A percentile compares a stretch with the other conserved stretches of the same genome.
phyloP scores from a whole-genome alignment of 2,329 filamentous ascomycete species.

The Ophiognomonia clavigignenti-juglandacearum region DNA sequence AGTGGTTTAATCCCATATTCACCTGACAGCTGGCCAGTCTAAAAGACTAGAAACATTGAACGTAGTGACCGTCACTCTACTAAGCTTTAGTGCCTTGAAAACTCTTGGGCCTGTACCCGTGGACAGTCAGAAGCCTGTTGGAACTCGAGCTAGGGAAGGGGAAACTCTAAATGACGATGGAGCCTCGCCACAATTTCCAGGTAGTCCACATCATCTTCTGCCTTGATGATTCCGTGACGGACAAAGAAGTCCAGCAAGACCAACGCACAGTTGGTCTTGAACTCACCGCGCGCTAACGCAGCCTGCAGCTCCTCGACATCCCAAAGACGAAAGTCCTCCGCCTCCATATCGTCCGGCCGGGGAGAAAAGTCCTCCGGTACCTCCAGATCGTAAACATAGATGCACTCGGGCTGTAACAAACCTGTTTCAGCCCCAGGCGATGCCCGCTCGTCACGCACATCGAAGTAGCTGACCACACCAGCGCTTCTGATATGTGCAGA shows the following conservation, averaged over 20 bases:
- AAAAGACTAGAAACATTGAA: too few species aligned
- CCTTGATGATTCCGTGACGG: conserved; percentile 67
- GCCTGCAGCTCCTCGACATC: conserved; percentile 52
- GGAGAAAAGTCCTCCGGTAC: conserved; percentile 53
- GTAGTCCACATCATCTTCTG: conserved; percentile 68
- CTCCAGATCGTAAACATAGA: conserved; percentile 74
- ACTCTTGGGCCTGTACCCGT: too few species aligned
- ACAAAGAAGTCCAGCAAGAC: conserved; percentile 80
- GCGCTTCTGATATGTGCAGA: conserved; percentile 20
- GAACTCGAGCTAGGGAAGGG: too few species aligned
- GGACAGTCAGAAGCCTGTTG: too few species aligned
- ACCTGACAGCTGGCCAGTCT: too few species aligned
- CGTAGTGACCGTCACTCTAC: too few species aligned
- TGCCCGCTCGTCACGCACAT: too few species aligned
- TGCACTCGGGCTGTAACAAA: conserved; percentile 29
- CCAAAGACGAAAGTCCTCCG: conserved; percentile 68
- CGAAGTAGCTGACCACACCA: conserved; percentile 28
- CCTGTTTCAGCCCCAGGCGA: conserved; percentile 13
- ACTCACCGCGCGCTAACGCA: conserved; percentile 63
- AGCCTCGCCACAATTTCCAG: too few species aligned
- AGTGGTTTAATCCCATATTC: too few species aligned
- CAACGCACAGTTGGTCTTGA: conserved; percentile 79
- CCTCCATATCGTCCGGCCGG: conserved; percentile 70
- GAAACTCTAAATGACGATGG: too few species aligned
- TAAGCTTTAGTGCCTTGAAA: too few species aligned